phyloP scores from a whole-genome alignment of 2,329 filamentous ascomycete species.

The Trichoderma sp. region DNA sequence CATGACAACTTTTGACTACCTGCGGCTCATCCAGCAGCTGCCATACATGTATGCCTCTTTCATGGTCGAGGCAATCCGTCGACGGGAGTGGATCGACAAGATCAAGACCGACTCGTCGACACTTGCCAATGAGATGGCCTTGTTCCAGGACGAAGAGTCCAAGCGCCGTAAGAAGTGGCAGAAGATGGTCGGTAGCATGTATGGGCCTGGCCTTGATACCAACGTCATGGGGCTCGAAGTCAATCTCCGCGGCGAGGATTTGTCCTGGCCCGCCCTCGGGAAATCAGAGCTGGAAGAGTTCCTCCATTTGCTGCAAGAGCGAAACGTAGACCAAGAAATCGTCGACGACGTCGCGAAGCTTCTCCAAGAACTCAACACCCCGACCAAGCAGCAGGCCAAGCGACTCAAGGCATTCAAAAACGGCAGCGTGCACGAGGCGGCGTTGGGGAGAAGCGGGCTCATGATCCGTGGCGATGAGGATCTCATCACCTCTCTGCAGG shows the following conservation, averaged over 20 bases:
- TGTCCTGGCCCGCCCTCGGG: conserved; percentile 75
- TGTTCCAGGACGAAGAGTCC: conserved; percentile 89
- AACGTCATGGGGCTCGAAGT: conserved; percentile 79
- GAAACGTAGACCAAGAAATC: conserved; percentile 66
- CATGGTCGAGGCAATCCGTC: conserved; percentile 79
- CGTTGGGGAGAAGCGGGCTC: conserved; percentile 81
- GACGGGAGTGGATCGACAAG: conserved; percentile 90
- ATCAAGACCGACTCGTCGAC: conserved; percentile 84
- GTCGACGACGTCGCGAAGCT: conserved; percentile 74
- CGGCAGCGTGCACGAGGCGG: conserved; percentile 90
- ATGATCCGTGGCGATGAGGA: conserved; percentile 88
- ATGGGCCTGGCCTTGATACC: conserved; percentile 68
- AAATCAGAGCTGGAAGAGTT: conserved; percentile 79
- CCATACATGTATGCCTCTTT: conserved; percentile 90
- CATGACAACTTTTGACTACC: conserved; percentile 75
- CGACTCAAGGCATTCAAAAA: conserved; percentile 94
- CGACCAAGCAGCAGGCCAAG: conserved; percentile 83
- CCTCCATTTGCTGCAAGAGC: conserved; percentile 63
- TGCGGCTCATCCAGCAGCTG: conserved; percentile 78
- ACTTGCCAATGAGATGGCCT: conserved; percentile 87
- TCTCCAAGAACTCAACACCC: conserved; percentile 75
- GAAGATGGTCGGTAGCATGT: conserved; percentile 76
- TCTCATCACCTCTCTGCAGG: conserved; percentile 72
- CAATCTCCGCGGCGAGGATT: conserved; percentile 76
- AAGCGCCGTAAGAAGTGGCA: conserved; percentile 89